phyloP scores from a whole-genome alignment of 2,329 filamentous ascomycete species.

The Colletotrichum zoysiae region DNA sequence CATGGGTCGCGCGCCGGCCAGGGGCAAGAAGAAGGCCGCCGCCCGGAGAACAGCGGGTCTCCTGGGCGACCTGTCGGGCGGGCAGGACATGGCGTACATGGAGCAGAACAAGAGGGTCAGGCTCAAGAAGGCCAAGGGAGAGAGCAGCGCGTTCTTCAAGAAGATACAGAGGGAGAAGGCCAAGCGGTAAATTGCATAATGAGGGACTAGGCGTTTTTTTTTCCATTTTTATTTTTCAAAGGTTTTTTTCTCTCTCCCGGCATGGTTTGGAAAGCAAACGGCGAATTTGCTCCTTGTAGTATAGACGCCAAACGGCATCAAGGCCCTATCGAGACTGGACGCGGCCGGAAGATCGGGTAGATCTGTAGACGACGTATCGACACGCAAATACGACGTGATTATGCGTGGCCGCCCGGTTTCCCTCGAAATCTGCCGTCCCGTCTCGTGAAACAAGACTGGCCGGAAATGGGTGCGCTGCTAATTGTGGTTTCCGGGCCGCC shows the following conservation, averaged over 20 bases:
- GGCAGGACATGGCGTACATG: constrained; percentile 97
- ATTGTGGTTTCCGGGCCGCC: neutral
- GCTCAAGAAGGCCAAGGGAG: constrained; percentile 71
- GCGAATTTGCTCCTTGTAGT: constrained; percentile 20
- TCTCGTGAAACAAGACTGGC: constrained; percentile 5
- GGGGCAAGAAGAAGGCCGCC: constrained; percentile 63
- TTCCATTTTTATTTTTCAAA: neutral
- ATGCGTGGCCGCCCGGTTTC: neutral
- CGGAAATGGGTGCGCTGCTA: neutral
- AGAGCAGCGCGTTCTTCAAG: constrained; percentile 73
- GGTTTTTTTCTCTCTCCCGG: constrained; percentile 1
- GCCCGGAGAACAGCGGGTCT: constrained; percentile 86
- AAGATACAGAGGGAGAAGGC: constrained; percentile 72
- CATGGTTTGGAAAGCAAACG: constrained; percentile 17
- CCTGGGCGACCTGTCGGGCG: constrained; percentile 87
- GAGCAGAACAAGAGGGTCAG: constrained; percentile 83
- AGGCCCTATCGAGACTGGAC: neutral
- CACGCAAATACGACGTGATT: neutral
- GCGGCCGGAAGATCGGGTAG: constrained; percentile 1
- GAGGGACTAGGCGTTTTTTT: constrained; percentile 15
- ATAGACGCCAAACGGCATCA: neutral
- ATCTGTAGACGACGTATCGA: constrained; percentile 6
- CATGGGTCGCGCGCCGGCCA: constrained; percentile 58
- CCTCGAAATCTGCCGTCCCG: neutral
- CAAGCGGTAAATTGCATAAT: constrained; percentile 38